Percentiles rank a stretch among this genome's conserved stretches.
Conservation (phyloP, 2,329 filamentous ascomycete species). For the Neonectria coccinea region DNA sequence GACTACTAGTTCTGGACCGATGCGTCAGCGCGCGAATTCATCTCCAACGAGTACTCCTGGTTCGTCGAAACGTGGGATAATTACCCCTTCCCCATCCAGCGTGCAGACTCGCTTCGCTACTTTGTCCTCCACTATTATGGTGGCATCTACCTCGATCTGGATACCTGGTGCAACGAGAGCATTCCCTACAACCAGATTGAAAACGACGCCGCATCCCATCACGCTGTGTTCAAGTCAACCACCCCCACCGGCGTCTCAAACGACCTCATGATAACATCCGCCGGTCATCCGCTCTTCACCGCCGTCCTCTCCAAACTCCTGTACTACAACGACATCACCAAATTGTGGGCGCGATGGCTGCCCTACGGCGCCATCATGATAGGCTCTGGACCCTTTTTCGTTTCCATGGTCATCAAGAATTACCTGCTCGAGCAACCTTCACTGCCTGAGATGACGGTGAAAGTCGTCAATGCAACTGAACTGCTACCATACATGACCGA, state of each 20-base stretch:
- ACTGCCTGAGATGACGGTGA: constrained; percentile 43
- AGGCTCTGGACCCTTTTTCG: constrained; percentile 79
- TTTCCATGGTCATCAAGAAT: constrained; percentile 81
- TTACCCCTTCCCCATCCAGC: constrained; percentile 78
- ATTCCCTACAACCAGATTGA: constrained; percentile 48
- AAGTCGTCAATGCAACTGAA: constrained; percentile 45
- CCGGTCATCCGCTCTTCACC: constrained; percentile 80
- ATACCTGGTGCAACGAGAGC: constrained; percentile 47
- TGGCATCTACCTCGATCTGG: constrained; percentile 76
- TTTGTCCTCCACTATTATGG: constrained; percentile 79
- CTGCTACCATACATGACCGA: constrained; percentile 52
- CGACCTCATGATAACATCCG: constrained; percentile 80
- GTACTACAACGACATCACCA: constrained; percentile 65
- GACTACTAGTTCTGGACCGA: constrained; percentile 76
- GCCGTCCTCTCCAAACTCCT: constrained; percentile 75
- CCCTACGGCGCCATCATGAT: constrained; percentile 85
- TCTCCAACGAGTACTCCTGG: constrained; percentile 76
- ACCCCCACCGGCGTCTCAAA: constrained; percentile 83
- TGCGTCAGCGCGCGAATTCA: constrained; percentile 73
- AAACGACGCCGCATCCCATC: constrained; percentile 33
- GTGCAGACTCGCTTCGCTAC: constrained; percentile 79
- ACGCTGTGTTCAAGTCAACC: constrained; percentile 59
- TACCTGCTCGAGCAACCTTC: constrained; percentile 67
- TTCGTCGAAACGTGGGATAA: constrained; percentile 77
- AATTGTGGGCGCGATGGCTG: constrained; percentile 72